Evolutionary conservation across 2,329 filamentous ascomycete genomes (phyloP).

Genomic region (Cordyceps javanica): DNA sequence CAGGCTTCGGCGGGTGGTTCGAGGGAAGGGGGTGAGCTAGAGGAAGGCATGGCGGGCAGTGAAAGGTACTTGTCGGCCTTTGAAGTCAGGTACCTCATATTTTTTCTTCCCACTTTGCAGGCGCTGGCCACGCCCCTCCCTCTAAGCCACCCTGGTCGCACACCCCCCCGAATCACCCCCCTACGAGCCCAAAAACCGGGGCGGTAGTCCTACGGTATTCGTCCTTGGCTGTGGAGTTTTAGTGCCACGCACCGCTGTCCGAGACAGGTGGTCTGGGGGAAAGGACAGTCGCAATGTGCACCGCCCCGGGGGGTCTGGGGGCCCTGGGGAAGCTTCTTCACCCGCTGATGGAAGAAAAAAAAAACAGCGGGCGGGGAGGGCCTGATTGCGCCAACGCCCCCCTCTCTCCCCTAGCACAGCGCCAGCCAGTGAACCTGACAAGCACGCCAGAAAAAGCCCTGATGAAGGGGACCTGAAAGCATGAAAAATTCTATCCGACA

Average conservation of each 20-base stretch:
- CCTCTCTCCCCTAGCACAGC: neutral
- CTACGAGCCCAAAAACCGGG: constrained; percentile 2
- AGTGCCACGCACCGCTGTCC: constrained; percentile 1
- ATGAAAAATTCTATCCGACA: constrained; percentile 3
- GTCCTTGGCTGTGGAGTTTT: constrained; percentile 6
- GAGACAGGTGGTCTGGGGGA: constrained; percentile 3
- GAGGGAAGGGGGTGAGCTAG: constrained; percentile 5
- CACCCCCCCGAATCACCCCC: neutral
- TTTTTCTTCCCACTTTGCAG: neutral
- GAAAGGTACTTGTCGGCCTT: constrained; percentile 17
- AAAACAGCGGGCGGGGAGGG: neutral
- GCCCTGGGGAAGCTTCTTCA: neutral
- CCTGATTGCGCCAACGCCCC: constrained; percentile 2
- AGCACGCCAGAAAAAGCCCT: neutral
- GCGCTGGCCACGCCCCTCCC: neutral
- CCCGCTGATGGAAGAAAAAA: neutral
- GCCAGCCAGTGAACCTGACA: neutral
- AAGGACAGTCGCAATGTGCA: neutral
- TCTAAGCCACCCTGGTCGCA: neutral
- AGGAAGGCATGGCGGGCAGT: constrained; percentile 14
- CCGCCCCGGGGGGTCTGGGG: neutral
- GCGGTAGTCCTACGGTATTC: constrained; percentile 8
- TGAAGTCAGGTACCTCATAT: constrained; percentile 15
- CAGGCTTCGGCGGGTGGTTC: neutral
- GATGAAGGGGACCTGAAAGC: neutral